Percentiles rank a stretch among this genome's conserved stretches.
Conservation (phyloP, 2,329 filamentous ascomycete genomes). For the Penicillium sp. region DNA sequence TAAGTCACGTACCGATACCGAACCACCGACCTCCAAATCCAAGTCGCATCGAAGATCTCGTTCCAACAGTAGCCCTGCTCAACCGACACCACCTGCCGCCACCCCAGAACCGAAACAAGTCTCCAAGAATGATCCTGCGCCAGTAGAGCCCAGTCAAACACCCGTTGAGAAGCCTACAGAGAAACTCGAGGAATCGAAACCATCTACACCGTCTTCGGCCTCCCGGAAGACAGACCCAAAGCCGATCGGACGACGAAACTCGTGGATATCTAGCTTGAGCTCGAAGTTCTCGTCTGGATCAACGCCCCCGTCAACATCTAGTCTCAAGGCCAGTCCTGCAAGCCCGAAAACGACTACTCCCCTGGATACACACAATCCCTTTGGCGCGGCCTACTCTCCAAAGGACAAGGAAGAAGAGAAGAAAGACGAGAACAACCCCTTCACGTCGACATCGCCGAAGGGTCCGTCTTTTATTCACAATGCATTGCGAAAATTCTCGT, state of each 20-base stretch:
- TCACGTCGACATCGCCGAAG: constrained; percentile 69
- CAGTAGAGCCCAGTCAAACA: constrained; percentile 19
- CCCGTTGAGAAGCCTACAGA: constrained; percentile 11
- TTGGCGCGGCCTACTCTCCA: constrained; percentile 45
- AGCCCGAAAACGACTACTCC: constrained; percentile 37
- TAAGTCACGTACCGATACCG: constrained; percentile 26
- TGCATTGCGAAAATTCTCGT: constrained; percentile 78
- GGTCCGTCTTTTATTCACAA: constrained; percentile 74
- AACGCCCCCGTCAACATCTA: constrained; percentile 42
- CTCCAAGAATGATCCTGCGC: constrained; percentile 16
- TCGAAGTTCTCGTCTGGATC: constrained; percentile 78
- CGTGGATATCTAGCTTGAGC: constrained; percentile 92
- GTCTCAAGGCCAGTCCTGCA: constrained; percentile 31
- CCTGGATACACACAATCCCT: constrained; percentile 46
- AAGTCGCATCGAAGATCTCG: constrained; percentile 27
- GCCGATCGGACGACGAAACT: constrained; percentile 60
- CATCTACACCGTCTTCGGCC: constrained; percentile 20
- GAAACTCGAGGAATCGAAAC: constrained; percentile 25
- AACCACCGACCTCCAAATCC: constrained; percentile 18
- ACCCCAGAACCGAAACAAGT: constrained; percentile 16
- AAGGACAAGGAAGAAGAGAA: constrained; percentile 48
- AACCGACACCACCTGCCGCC: constrained; percentile 13
- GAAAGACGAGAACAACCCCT: constrained; percentile 34
- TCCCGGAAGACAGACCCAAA: constrained; percentile 31
- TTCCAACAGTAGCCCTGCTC: constrained; percentile 25